Evolutionary conservation across 805 yeast species (phyloP), one percentile per base, ranked within the genome.

Genomic region (Cyberlindnera petersonii): DNA sequence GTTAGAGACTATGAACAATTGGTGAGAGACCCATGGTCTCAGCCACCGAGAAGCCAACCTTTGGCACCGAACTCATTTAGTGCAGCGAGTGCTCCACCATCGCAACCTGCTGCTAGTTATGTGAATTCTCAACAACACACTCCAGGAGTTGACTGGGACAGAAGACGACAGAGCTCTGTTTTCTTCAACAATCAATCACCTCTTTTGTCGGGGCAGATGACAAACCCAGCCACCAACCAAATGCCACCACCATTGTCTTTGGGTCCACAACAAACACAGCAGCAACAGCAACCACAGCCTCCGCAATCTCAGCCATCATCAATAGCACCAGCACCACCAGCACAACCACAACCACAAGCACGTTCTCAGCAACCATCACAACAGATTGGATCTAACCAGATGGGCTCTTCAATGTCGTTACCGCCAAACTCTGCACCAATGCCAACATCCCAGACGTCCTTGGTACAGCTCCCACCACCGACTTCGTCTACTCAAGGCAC

Each of bases 101-200:
- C 41, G 30, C 37, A 40, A 6, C 24, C 49, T 27, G 39, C 35
- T 11, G 32, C 47, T n/a, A n/a, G n/a, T 15, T 54, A 35, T 18
- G 24, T 19, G 14, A 39, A 35, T 15, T 62, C 70, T 5, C 61
- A 60, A 32, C 67, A 72, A 5, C 72, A 67, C 43, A 66, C 74
- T 2, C 69, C 74, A 7, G 47, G 39, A 27, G 63, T 59, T 35
- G 69, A 65, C 6, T 68, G 74, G 74, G 68, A 71, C 44, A 67
- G 77, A 51, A 66, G 79, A 62, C 67, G 80, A 64, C 71, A 74
- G 32, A 65, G 74, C 9, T 71, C 78, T 24, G 72, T 73, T 13
- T 75, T 75, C 53, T 75, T 74, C 62, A 69, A 61, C 46, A 52
- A 40, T 37, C 50, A 42, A 39, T 50, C 56, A 3, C 58, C 59